Base-by-base conservation (phyloP, 2,329 filamentous ascomycete genomes). In the Colletotrichum nymphaeae region DNA sequence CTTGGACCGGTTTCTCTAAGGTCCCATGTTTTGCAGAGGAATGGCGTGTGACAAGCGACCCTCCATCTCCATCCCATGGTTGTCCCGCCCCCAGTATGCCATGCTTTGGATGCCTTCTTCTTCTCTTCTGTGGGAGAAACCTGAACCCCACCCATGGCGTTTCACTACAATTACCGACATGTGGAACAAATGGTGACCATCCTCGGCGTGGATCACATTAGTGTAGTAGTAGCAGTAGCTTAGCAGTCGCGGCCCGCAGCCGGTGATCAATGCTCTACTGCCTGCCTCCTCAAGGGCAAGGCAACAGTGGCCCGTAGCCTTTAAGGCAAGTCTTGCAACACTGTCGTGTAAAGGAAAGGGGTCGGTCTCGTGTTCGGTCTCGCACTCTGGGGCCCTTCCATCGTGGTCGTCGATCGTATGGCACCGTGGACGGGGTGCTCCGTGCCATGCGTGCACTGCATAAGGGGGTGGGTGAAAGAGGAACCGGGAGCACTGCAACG, bases 311-410 rank as follows among this genome's bases (percentile, higher is more conserved):
- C 11, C 32, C 4, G 32, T 35, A 12, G 11, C 32, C 30, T 11
- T 9, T 35, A 63, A 3, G 14, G 37, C 37, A 19, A 42, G 14
- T 42, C 37, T 19, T 42, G 14, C 37, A 42, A 42, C 32, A 52
- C n/a, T 65, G n/a, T n/a, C 9, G 56, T 19, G 8, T 19, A 19
- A 26, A 11, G 59, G 14, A 5, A 42, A 42, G 65, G 22, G 4
- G 19, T 69, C 60, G 66, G 55, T 73, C 55, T 73, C 70, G 66
- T 6, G 19, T 49, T 73, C 70, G 70, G 53, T 64, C 32, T 65
- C 70, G 70, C 26, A 14, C 12, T 55, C 8, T 46, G 42, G 3
- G 26, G 3, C 37, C 37, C 37, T 42, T 42, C 37, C 16, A 42
- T 42, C 37, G 37, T 12, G 32, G n/a, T 59, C 42, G 42, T 24